Conservation (phyloP, 1,284 basidiomycete genomes). For the Apiotrichum domesticum region DNA sequence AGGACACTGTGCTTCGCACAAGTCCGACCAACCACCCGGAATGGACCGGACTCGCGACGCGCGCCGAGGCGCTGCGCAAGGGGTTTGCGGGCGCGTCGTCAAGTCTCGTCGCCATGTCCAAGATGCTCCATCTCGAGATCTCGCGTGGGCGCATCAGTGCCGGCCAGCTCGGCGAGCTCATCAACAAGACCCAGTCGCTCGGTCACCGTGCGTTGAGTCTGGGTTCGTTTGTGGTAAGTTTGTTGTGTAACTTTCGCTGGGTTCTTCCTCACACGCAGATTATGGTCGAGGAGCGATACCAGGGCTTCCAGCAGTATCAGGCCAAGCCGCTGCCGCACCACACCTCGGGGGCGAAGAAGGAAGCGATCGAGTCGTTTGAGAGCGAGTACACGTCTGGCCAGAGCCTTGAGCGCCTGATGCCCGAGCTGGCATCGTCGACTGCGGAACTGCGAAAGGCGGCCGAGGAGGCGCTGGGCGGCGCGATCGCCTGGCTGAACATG, state of each 20-base stretch:
- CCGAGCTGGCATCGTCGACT: conserved; percentile 51
- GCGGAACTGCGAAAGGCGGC: conserved; percentile 48
- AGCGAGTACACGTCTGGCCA: conserved; percentile 13
- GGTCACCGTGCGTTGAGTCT: conserved; percentile 31
- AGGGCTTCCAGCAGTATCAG: conserved; percentile 5
- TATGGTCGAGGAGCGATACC: conserved; percentile 30
- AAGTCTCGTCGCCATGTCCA: conserved; percentile 29
- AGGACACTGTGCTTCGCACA: conserved; percentile 36
- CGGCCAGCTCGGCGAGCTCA: conserved; percentile 41
- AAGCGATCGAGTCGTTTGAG: neutral
- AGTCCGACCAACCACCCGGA: conserved; percentile 23
- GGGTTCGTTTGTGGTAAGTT: conserved; percentile 33
- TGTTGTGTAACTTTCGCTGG: neutral
- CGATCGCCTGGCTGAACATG: conserved; percentile 46
- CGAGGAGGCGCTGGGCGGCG: conserved; percentile 42
- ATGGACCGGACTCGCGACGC: conserved; percentile 28
- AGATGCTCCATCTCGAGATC: conserved; percentile 48
- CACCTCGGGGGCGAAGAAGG: conserved; percentile 4
- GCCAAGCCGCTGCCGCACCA: conserved; percentile 14
- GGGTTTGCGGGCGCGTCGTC: conserved; percentile 26
- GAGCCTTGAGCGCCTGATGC: conserved; percentile 48
- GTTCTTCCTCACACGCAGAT: conserved; percentile 14
- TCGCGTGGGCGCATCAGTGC: conserved; percentile 46
- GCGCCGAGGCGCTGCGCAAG: conserved; percentile 21
- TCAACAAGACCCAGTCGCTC: conserved; percentile 36